Evolutionary conservation across 495 filamentous ascomycete species (phyloP), one percentile per base, ranked within the genome.

Genomic region (Pyrenula aspistea): DNA sequence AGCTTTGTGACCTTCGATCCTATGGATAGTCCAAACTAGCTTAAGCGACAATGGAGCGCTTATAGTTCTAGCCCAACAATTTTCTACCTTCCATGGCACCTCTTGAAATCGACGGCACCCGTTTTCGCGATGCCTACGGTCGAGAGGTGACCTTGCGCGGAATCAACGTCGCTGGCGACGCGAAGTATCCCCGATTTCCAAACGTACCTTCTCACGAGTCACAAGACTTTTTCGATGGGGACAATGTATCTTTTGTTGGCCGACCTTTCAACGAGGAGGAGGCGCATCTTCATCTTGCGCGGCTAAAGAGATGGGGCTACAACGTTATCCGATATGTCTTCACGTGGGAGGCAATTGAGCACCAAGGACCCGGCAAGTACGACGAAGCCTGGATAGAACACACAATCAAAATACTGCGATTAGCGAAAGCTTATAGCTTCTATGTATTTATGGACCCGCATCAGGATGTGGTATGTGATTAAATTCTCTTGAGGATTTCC

Each of bases 311-410:
- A 59, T 95, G 81, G 75, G 93, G 93, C 4, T 98, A 96, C 70
- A 98, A 96, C 69, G 88, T 87, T 1, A 92, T 98, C 54, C 79
- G 93, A 63, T 98, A 98, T 66, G 78, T 98, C 58, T 98, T 95
- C 67, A 97, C 92, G 0, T 98, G 93, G 93, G 93, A 98, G 67
- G 92, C 93, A n/a, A 92, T 98, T 63, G 93, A 98, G 72, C 84
- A 90, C 57, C 84, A 84, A 12, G 93, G 91, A 0, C 93, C 93
- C n/a, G 90, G 91, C 1, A 87, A 77, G 60, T 98, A 97, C 69
- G 93, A 98, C 60, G 87, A 98, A 63, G 87, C 89, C 59, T 98
- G 88, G 87, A 88, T 96, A 58, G 71, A 87, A 54, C 88, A 91
- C 65, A 97, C 94, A 0, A 90, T 97, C 58, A 78, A 85, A 24